Percentiles rank a stretch among this genome's conserved stretches.
Evolutionary conservation across 768 basidiomycete species (phyloP).

Genomic region (Tylopilus sp.): DNA sequence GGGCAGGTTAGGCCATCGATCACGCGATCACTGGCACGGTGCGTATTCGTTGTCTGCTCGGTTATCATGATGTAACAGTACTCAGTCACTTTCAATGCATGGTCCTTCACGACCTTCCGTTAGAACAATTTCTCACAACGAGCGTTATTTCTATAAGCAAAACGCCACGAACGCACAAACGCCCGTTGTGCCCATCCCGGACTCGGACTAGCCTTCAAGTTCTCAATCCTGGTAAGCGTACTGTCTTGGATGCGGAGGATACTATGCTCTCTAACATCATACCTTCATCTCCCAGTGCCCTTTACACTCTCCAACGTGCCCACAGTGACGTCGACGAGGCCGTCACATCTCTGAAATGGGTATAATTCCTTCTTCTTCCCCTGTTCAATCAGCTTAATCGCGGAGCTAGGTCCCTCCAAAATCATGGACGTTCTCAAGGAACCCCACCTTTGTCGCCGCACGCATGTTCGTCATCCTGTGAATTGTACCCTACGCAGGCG

Average conservation of each 20-base stretch:
- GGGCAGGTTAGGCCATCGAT: no score
- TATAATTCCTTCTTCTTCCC: slow-evolving; percentile 24
- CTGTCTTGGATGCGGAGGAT: slow-evolving; percentile 57
- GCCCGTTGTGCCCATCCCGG: slow-evolving; percentile 56
- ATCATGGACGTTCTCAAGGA: slow-evolving; percentile 3
- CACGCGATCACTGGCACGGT: no score
- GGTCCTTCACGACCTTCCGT: slow-evolving; percentile 58
- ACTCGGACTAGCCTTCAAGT: no score
- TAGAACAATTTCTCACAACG: slow-evolving; percentile 49
- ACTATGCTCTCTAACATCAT: slow-evolving; percentile 33
- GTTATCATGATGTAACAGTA: no score
- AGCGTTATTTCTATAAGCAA: slow-evolving; percentile 21
- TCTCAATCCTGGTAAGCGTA: slow-evolving; percentile 65
- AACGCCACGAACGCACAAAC: slow-evolving; percentile 45
- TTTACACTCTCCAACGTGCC: slow-evolving; percentile 24
- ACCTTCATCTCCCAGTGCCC: slow-evolving; percentile 28
- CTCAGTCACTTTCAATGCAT: slow-evolving; percentile 35
- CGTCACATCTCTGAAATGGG: slow-evolving; percentile 27
- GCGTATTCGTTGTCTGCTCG: no score
- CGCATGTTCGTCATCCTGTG: slow-evolving; percentile 11
- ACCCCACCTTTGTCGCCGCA: slow-evolving; percentile 10
- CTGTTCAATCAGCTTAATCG: slow-evolving; percentile 40
- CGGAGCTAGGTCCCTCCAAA: slow-evolving; percentile 12
- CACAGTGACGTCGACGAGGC: slow-evolving; percentile 32
- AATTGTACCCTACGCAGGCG: slow-evolving; percentile 32